A percentile compares a stretch with the other conserved stretches of the same genome.
These are phyloP conservation scores for Paecilomyces fulvus DNA, from an alignment of 2,329 filamentous ascomycete species.

Conservation along the genomic window DNA sequence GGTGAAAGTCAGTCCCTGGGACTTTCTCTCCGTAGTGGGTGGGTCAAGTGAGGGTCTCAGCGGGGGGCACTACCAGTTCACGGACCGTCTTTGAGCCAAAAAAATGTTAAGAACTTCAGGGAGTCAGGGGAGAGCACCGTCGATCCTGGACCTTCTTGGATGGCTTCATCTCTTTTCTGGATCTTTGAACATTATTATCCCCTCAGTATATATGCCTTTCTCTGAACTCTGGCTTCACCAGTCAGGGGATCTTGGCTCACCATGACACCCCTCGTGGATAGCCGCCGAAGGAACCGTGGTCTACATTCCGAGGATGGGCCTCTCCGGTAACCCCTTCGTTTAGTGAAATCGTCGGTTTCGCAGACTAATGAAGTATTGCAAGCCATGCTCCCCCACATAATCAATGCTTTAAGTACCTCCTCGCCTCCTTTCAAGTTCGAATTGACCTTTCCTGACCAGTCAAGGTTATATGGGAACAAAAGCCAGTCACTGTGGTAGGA, in stretches of 20 bases:
- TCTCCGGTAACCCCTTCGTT: neutral
- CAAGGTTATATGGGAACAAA: neutral
- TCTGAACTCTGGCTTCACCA: neutral
- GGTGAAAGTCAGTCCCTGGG: neutral
- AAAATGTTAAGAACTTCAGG: neutral
- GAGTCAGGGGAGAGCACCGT: neutral
- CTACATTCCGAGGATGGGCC: neutral
- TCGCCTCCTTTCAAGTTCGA: neutral
- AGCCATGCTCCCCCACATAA: neutral
- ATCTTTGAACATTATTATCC: too few species aligned
- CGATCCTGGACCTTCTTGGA: neutral
- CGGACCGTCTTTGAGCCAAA: neutral
- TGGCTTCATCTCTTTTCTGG: neutral
- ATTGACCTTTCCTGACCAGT: too few species aligned
- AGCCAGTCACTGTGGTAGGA: neutral
- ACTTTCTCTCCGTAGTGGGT: too few species aligned
- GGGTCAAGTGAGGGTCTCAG: neutral
- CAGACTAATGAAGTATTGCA: neutral
- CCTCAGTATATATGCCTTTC: too few species aligned
- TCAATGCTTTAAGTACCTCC: neutral
- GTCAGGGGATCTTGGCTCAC: neutral
- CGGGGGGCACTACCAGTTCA: neutral
- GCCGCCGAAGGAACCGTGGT: neutral
- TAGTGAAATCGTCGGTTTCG: neutral
- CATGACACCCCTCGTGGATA: neutral